Conservation (phyloP, 129 eudicot species). For the Mikania micrantha region DNA sequence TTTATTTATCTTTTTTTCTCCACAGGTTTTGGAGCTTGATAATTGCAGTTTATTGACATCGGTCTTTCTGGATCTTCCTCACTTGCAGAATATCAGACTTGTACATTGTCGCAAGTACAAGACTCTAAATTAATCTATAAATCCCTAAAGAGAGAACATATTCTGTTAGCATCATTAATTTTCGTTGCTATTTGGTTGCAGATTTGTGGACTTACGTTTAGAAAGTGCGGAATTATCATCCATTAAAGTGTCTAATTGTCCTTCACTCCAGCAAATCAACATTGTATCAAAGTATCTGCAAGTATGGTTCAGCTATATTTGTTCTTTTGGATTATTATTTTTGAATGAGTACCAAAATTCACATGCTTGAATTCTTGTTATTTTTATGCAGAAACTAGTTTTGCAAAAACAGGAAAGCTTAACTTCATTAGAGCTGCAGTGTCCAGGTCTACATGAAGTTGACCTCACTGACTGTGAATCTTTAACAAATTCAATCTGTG, state of each 20-base stretch:
- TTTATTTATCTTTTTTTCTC: neutral
- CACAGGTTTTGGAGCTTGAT: constrained; percentile 91
- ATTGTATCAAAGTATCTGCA: constrained; percentile 69
- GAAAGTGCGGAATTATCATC: constrained; percentile 59
- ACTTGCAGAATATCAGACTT: constrained; percentile 70
- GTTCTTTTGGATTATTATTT: neutral
- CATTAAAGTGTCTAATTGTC: constrained; percentile 79
- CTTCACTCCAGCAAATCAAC: constrained; percentile 72
- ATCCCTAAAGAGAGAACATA: neutral
- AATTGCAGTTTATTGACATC: constrained; percentile 83
- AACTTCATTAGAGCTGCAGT: constrained; percentile 69
- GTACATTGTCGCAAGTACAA: constrained; percentile 94
- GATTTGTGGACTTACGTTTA: constrained; percentile 68
- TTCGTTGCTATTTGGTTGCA: constrained; percentile 29
- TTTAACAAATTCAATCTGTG: constrained; percentile 74
- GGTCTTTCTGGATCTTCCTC: constrained; percentile 76
- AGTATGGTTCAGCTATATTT: constrained; percentile 35
- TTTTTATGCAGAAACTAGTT: constrained; percentile 62
- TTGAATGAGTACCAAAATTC: neutral
- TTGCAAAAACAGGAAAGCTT: constrained; percentile 97
- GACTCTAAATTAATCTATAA: neutral
- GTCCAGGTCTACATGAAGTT: constrained; percentile 64
- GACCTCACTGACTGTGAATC: constrained; percentile 94
- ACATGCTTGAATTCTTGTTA: constrained; percentile 10
- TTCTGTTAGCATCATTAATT: neutral